Conservation (phyloP, 176 grass and related monocot species). For the Thinopyrum elongatum region DNA sequence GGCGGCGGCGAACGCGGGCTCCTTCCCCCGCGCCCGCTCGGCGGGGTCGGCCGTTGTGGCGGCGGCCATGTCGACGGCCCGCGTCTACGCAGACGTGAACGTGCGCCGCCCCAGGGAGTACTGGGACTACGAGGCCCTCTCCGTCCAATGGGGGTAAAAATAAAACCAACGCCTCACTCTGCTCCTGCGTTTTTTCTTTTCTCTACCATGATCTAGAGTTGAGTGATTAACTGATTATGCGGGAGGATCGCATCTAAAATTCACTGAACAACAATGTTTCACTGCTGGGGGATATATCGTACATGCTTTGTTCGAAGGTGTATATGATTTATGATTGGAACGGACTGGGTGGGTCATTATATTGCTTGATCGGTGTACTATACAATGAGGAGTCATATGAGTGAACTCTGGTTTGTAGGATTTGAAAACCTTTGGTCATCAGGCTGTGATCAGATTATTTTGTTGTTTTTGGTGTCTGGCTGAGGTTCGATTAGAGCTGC, state of each 20-base stretch:
- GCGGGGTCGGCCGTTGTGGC: not conserved
- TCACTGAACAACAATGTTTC: not conserved
- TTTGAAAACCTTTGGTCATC: not conserved
- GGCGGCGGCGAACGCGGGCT: constrained; percentile 13
- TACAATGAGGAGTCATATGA: not conserved
- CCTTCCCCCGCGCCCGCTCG: not conserved
- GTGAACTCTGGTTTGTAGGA: not conserved
- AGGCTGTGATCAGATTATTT: not conserved
- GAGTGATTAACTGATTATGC: constrained; percentile 11
- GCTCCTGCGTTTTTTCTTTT: not conserved
- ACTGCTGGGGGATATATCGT: not conserved
- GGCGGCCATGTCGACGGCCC: constrained; percentile 48
- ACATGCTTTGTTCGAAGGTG: not conserved
- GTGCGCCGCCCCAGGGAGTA: constrained; percentile 60
- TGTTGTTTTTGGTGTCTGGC: not conserved
- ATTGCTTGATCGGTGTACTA: not conserved
- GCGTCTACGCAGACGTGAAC: constrained; percentile 62
- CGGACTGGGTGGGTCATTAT: not conserved
- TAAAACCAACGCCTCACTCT: not conserved
- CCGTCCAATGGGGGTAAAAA: constrained; percentile 61
- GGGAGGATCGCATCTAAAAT: constrained; percentile 19
- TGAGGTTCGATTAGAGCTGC: not conserved
- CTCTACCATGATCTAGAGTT: not conserved
- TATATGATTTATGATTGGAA: not conserved
- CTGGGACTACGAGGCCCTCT: constrained; percentile 71